phyloP scores from a whole-genome alignment of 2,329 filamentous ascomycete species.

The Pseudogymnoascus sp. region DNA sequence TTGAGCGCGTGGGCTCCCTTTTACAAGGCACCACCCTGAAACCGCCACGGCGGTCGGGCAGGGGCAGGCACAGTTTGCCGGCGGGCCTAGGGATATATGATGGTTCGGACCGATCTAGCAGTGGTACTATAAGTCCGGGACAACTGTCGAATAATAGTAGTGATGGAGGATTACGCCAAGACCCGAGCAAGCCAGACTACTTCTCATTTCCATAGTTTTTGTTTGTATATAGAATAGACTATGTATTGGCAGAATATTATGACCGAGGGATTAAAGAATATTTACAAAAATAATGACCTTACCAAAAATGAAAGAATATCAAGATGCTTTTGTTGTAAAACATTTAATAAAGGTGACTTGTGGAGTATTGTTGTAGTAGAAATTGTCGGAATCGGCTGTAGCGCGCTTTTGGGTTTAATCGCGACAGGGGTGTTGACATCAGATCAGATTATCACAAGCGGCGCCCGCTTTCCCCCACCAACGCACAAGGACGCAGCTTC shows the following conservation, averaged over 20 bases:
- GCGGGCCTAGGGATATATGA: neutral
- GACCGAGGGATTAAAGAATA: neutral
- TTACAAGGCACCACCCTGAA: slow-evolving; percentile 32
- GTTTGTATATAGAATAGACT: neutral
- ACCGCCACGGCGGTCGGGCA: slow-evolving; percentile 14
- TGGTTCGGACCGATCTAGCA: neutral
- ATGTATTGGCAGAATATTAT: neutral
- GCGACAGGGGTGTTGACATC: slow-evolving; percentile 8
- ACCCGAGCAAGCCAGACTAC: neutral
- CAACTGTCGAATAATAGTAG: neutral
- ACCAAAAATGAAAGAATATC: neutral
- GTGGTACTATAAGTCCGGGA: neutral
- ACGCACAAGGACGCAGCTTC: neutral
- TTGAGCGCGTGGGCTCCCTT: slow-evolving; percentile 31
- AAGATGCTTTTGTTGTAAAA: neutral
- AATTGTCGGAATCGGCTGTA: neutral
- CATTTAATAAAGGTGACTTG: slow-evolving; percentile 15
- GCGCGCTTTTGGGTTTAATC: slow-evolving; percentile 3
- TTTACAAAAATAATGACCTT: neutral
- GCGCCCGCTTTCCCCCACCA: slow-evolving; percentile 7
- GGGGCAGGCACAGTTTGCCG: neutral
- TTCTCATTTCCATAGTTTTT: slow-evolving; percentile 8
- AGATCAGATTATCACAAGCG: slow-evolving; percentile 9
- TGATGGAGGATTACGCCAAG: slow-evolving; percentile 7
- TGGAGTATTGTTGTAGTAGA: slow-evolving; percentile 17